Evolutionary conservation across 306 rosid genomes (phyloP).

Genomic region (Quercus engelmannii): DNA sequence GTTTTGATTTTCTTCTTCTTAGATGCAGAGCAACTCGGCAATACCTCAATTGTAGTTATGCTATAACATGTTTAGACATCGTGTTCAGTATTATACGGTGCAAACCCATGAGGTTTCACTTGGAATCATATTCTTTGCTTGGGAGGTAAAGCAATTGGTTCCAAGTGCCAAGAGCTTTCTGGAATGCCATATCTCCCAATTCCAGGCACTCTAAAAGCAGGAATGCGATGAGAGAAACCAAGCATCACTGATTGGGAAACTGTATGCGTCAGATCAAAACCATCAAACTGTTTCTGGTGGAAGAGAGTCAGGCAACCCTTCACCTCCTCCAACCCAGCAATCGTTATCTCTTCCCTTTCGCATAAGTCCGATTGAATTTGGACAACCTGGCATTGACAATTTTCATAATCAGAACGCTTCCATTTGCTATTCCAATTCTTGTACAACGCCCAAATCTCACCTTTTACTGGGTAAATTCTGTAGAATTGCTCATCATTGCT

Average conservation of each 20-base stretch:
- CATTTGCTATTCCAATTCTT: constrained; percentile 4
- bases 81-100: not conserved
- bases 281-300: constrained; percentile 7
- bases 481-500: not conserved
- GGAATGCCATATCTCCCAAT: not conserved
- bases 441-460: constrained; percentile 25
- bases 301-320: constrained; percentile 15
- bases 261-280: not conserved
- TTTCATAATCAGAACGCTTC: constrained; percentile 3
- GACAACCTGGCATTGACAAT: not conserved
- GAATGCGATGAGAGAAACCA: constrained; percentile 23
- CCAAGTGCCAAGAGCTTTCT: constrained; percentile 24
- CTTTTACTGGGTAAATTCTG: constrained; percentile 15
- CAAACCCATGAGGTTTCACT: not conserved
- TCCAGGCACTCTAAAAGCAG: constrained; percentile 26
- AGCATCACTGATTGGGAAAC: not conserved
- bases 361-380: not conserved
- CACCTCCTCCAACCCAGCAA: constrained; percentile 5
- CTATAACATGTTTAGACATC: not conserved
- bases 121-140: not conserved
- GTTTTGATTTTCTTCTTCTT: too few species aligned
- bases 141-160: constrained; percentile 23
- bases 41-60: too few species aligned
- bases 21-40: too few species aligned
- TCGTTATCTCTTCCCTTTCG: not conserved